A percentile compares a stretch with the other conserved stretches of the same genome.
Evolutionary conservation across 805 yeast species (phyloP).

Genomic region (Candida verbasci): DNA sequence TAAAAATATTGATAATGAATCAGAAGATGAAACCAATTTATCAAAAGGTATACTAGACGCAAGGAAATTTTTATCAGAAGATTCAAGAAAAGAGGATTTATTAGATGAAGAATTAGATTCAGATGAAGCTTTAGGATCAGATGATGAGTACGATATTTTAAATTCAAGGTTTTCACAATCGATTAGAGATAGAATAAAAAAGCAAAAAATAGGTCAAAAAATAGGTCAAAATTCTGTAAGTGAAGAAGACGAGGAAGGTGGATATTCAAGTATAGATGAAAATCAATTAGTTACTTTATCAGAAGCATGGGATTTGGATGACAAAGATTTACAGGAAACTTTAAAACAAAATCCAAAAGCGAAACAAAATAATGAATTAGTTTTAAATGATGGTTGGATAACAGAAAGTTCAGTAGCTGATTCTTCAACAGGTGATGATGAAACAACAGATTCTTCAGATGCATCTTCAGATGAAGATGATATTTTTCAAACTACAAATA

Average conservation of each 20-base stretch:
- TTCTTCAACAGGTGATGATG: slow-evolving; percentile 12
- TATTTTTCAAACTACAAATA: slow-evolving; percentile 27
- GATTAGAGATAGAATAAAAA: slow-evolving; percentile 51
- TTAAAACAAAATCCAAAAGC: slow-evolving; percentile 9
- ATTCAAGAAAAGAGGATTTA: slow-evolving; percentile 23
- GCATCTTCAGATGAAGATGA: slow-evolving; percentile 25
- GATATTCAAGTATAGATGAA: slow-evolving; percentile 74
- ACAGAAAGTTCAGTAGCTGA: slow-evolving; percentile 17
- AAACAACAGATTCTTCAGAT: slow-evolving; percentile 16
- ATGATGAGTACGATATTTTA: slow-evolving; percentile 60
- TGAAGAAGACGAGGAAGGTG: slow-evolving; percentile 51
- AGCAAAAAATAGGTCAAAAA: slow-evolving; percentile 28
- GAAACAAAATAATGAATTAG: slow-evolving; percentile 18
- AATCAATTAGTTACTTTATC: slow-evolving; percentile 69
- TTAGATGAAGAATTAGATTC: slow-evolving; percentile 73
- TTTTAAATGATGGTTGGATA: slow-evolving; percentile 28
- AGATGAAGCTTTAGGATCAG: slow-evolving; percentile 86
- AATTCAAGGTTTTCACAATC: slow-evolving; percentile 68
- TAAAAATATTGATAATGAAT: slow-evolving; percentile 13
- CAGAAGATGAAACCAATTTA: slow-evolving; percentile 20
- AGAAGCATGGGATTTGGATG: slow-evolving; percentile 88
- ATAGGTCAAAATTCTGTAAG: slow-evolving; percentile 30
- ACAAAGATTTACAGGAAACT: slow-evolving; percentile 35
- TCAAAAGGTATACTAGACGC: slow-evolving; percentile 41
- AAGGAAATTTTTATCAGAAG: slow-evolving; percentile 26